Evolutionary conservation across 2,329 filamentous ascomycete species (phyloP).

Genomic region (Clarireedia sp.): DNA sequence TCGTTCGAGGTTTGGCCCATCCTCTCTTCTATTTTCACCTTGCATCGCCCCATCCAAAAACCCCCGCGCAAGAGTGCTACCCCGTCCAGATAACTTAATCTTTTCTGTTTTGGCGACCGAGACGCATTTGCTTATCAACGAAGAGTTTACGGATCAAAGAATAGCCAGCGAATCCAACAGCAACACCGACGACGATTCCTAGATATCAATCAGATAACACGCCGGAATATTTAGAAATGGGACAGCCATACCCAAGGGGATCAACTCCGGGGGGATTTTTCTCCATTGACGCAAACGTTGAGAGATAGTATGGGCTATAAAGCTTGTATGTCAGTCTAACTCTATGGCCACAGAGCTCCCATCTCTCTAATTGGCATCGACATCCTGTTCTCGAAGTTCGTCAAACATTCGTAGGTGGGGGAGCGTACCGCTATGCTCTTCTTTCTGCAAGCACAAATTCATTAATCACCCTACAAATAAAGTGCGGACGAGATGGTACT

Average conservation of each 20-base stretch:
- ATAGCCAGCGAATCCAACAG: slow-evolving; percentile 73
- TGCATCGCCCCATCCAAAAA: background rate
- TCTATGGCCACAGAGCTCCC: background rate
- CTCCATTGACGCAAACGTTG: slow-evolving; percentile 87
- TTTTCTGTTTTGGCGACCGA: slow-evolving; percentile 55
- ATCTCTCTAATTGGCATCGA: slow-evolving; percentile 10
- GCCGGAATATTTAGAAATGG: background rate
- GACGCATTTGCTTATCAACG: slow-evolving; percentile 86
- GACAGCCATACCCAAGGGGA: slow-evolving; percentile 70
- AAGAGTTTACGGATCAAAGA: slow-evolving; percentile 74
- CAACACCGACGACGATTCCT: slow-evolving; percentile 80
- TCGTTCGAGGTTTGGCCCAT: slow-evolving; percentile 4
- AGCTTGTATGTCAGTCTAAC: slow-evolving; percentile 16
- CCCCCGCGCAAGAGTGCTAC: background rate
- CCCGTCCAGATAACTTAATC: slow-evolving; percentile 23
- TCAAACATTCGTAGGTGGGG: background rate
- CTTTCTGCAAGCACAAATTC: slow-evolving; percentile 40
- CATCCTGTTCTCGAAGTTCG: background rate
- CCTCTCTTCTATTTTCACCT: slow-evolving; percentile 1
- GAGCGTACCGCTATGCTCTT: slow-evolving; percentile 59
- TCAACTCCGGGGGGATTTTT: slow-evolving; percentile 87
- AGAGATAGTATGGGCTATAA: slow-evolving; percentile 85
- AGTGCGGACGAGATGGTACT: slow-evolving; percentile 32
- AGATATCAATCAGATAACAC: slow-evolving; percentile 14
- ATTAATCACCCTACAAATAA: slow-evolving; percentile 6